Percentiles rank a stretch among this genome's conserved stretches.
These are phyloP conservation scores for Monosporascus sp. DNA, from an alignment of 2,329 filamentous ascomycete genomes.

Conservation along the genomic window DNA sequence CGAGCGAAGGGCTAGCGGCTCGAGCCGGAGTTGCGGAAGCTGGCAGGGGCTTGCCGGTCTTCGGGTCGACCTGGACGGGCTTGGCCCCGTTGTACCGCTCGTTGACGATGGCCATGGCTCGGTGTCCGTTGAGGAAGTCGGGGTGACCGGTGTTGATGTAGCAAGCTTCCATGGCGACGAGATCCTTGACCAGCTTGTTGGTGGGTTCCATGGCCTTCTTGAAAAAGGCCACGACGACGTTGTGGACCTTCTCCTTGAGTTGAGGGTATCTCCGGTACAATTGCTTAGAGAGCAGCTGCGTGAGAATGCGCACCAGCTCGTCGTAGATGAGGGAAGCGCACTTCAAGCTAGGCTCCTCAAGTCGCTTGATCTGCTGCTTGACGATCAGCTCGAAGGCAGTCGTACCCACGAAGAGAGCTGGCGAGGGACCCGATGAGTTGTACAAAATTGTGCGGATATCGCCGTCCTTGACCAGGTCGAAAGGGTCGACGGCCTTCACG, in stretches of 20 bases:
- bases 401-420: constrained; percentile 93
- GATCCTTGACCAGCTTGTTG: constrained; percentile 90
- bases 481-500: constrained; percentile 95
- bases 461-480: constrained; percentile 94
- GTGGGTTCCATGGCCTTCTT: constrained; percentile 98
- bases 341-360: constrained; percentile 95
- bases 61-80: constrained; percentile 93
- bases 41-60: constrained; percentile 92
- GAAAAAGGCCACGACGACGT: constrained; percentile 88
- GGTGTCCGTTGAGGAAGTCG: constrained; percentile 93
- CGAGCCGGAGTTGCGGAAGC: constrained; percentile 61
- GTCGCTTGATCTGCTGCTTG: constrained; percentile 94
- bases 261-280: constrained; percentile 89
- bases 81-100: constrained; percentile 78
- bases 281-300: constrained; percentile 81
- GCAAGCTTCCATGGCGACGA: constrained; percentile 92
- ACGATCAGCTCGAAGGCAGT: constrained; percentile 98
- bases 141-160: constrained; percentile 99
- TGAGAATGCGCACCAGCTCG: constrained; percentile 90
- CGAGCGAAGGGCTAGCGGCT: constrained; percentile 67
- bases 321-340: constrained; percentile 97
- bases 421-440: constrained; percentile 98
- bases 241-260: constrained; percentile 95
- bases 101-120: constrained; percentile 97
- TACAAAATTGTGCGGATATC: constrained; percentile 96